These are phyloP conservation scores for Colletotrichum musicola DNA, from an alignment of 2,329 filamentous ascomycete species.

Conservation along the genomic window DNA sequence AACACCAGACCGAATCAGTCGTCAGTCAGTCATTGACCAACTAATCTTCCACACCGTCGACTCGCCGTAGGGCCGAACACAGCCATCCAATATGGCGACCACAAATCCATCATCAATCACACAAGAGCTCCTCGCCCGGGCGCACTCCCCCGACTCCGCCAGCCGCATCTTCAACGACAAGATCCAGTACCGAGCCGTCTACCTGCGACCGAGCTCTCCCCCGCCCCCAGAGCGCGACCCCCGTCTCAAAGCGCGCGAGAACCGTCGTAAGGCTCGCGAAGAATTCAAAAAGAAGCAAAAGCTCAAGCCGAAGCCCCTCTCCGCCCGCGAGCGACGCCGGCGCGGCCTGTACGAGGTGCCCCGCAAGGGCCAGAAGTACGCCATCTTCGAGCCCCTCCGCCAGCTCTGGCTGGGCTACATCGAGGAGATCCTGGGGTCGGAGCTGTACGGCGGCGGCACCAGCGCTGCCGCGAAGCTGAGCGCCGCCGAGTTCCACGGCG, in stretches of 20 bases:
- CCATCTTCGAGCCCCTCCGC: conserved; percentile 82
- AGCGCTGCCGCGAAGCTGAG: conserved; percentile 79
- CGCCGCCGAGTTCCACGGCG: conserved; percentile 92
- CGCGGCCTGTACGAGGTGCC: conserved; percentile 82
- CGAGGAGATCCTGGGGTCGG: conserved; percentile 79
- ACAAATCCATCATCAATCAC: conserved; percentile 59
- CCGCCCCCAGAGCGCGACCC: conserved; percentile 53
- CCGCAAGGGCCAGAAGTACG: conserved; percentile 76
- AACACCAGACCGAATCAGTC: neutral
- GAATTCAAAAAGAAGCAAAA: conserved; percentile 60
- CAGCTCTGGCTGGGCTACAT: conserved; percentile 88
- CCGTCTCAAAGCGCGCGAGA: conserved; percentile 65
- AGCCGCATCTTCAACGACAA: conserved; percentile 83
- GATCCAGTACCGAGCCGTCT: conserved; percentile 84
- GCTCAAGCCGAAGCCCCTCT: conserved; percentile 75
- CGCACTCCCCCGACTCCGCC: conserved; percentile 81
- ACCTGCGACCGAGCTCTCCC: conserved; percentile 82
- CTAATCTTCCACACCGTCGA: neutral
- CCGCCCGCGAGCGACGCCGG: conserved; percentile 80
- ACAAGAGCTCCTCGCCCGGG: conserved; percentile 77
- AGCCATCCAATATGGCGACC: conserved; percentile 48
- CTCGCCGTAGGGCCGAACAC: neutral
- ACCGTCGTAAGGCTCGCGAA: conserved; percentile 63
- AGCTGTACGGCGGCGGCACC: conserved; percentile 67
- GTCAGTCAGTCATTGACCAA: neutral